phyloP scores from a whole-genome alignment of 2,329 filamentous ascomycete genomes.

The Aspergillaceae sp. region DNA sequence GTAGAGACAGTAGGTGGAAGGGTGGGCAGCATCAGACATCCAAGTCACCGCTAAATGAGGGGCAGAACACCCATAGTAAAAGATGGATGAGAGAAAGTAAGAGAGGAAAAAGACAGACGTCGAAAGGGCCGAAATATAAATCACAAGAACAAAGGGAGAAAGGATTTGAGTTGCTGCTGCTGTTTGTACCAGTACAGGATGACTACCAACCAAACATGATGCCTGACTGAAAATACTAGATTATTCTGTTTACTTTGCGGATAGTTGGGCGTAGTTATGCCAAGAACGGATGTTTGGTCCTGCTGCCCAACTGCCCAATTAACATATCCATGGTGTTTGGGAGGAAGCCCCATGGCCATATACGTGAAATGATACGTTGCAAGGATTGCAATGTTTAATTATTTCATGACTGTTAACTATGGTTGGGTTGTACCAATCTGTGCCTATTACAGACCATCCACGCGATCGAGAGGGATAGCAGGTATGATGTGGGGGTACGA shows the following conservation, averaged over 20 bases:
- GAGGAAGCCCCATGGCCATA: too few relatives aligned
- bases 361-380: too few relatives aligned
- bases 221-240: conserved; percentile 4
- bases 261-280: conserved; percentile 9
- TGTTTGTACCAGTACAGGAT: too few relatives aligned
- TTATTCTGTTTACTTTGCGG: conserved; percentile 4
- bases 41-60: not conserved
- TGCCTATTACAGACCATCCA: too few relatives aligned
- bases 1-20: too few relatives aligned
- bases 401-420: too few relatives aligned
- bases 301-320: conserved; percentile 19
- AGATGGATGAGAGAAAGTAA: conserved; percentile 1
- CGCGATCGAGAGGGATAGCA: too few relatives aligned
- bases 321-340: not conserved
- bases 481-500: too few relatives aligned
- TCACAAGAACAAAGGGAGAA: too few relatives aligned
- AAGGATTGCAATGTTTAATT: too few relatives aligned
- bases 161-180: too few relatives aligned
- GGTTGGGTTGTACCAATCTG: too few relatives aligned
- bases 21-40: not conserved
- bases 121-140: not conserved
- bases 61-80: not conserved
- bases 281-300: not conserved
- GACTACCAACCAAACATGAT: not conserved
- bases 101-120: not conserved